These are phyloP conservation scores for Rhizopogon parksii DNA, from an alignment of 1,284 basidiomycete species.

Conservation along the genomic window DNA sequence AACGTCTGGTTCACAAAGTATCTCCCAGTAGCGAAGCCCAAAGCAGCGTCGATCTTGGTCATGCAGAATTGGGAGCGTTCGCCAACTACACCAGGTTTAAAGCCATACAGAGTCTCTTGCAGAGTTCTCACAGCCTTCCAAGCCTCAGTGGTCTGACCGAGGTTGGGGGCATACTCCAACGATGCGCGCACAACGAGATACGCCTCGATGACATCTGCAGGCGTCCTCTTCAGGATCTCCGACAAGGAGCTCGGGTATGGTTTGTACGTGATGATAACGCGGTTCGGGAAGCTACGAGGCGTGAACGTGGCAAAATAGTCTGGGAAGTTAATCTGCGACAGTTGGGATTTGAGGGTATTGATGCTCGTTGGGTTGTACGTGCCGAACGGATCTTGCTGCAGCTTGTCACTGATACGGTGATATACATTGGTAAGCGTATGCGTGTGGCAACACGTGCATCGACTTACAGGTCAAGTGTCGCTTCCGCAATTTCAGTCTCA, in stretches of 20 bases:
- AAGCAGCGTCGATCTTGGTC: constrained; percentile 50
- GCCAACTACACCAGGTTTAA: constrained; percentile 81
- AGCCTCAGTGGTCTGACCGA: constrained; percentile 69
- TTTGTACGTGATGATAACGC: constrained; percentile 82
- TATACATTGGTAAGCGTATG: constrained; percentile 1
- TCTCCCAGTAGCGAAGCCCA: constrained; percentile 72
- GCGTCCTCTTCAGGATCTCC: constrained; percentile 63
- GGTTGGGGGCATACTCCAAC: constrained; percentile 56
- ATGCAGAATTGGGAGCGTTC: constrained; percentile 78
- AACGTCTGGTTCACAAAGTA: constrained; percentile 89
- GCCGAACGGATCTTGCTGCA: constrained; percentile 73
- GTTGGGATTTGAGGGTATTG: constrained; percentile 60
- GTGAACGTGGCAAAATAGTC: constrained; percentile 82
- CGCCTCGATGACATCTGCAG: constrained; percentile 72
- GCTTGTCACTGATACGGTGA: constrained; percentile 40
- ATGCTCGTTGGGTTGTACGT: constrained; percentile 85
- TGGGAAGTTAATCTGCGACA: constrained; percentile 77
- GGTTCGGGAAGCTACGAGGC: constrained; percentile 68
- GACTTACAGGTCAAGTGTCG: constrained; percentile 72
- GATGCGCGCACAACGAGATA: constrained; percentile 78
- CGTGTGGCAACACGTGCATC: not conserved
- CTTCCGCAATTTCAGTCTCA: constrained; percentile 75
- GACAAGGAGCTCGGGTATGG: constrained; percentile 68
- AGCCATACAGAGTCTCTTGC: constrained; percentile 68
- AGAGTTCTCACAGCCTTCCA: constrained; percentile 70